Percentiles rank a stretch among this genome's conserved stretches.
Evolutionary conservation across 768 basidiomycete genomes (phyloP).

Genomic region (Tephrocybe sp.): DNA sequence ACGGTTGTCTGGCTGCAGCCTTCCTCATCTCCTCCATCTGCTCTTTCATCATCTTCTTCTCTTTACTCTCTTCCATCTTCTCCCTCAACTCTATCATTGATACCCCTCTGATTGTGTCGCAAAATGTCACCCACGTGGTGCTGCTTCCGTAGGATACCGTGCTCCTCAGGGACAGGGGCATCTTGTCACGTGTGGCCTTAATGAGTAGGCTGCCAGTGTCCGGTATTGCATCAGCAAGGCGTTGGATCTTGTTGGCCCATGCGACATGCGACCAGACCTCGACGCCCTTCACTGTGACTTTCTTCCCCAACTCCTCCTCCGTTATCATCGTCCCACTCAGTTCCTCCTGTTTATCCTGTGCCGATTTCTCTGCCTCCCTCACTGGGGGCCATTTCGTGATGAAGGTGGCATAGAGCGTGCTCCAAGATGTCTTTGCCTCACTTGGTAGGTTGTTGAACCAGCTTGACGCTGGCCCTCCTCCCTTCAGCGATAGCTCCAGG

Average conservation of each 20-base stretch:
- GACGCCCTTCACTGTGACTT: constrained; percentile 12
- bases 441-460: neutral
- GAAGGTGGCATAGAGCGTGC: neutral
- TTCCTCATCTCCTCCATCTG: too few relatives aligned
- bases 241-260: constrained; percentile 6
- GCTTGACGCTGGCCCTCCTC: neutral
- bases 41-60: too few relatives aligned
- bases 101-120: neutral
- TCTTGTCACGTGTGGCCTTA: neutral
- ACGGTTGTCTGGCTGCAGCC: too few relatives aligned
- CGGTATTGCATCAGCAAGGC: neutral
- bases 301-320: constrained; percentile 12
- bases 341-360: constrained; percentile 15
- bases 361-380: constrained; percentile 1
- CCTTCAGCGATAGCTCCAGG: constrained; percentile 2
- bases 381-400: constrained; percentile 1
- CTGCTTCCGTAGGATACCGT: neutral
- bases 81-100: constrained; percentile 10
- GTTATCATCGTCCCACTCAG: constrained; percentile 11
- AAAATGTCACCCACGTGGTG: constrained; percentile 4
- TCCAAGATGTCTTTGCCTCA: neutral
- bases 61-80: constrained; percentile 1
- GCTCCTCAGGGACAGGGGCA: constrained; percentile 1
- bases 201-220: constrained; percentile 3
- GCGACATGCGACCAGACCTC: neutral